phyloP scores from a whole-genome alignment of 1,284 basidiomycete species.

The Coniophora puteana region DNA sequence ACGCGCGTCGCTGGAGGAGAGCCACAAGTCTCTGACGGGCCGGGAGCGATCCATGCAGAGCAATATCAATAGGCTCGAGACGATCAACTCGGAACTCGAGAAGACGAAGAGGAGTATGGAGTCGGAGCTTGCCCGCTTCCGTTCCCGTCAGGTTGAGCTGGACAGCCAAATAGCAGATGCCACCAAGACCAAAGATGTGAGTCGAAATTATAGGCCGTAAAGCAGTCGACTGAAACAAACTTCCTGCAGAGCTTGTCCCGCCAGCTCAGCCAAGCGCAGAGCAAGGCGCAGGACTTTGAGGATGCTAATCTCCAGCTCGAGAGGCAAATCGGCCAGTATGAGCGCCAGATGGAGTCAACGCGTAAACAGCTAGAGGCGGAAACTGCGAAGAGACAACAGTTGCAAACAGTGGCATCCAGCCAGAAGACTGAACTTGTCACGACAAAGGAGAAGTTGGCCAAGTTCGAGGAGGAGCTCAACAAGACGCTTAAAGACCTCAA shows the following conservation, averaged over 20 bases:
- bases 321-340: conserved; percentile 73
- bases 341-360: conserved; percentile 66
- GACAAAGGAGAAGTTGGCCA: conserved; percentile 68
- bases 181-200: conserved; percentile 69
- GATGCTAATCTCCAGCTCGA: conserved; percentile 84
- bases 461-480: conserved; percentile 79
- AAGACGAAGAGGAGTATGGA: conserved; percentile 69
- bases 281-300: conserved; percentile 82
- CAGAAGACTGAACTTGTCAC: conserved; percentile 69
- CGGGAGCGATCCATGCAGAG: conserved; percentile 51
- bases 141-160: conserved; percentile 68
- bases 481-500: conserved; percentile 79
- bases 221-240: neutral
- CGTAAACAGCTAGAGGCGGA: conserved; percentile 72
- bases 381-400: conserved; percentile 62
- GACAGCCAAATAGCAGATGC: conserved; percentile 67
- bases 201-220: conserved; percentile 13
- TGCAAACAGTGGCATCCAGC: conserved; percentile 64
- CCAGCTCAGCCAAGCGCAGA: conserved; percentile 68
- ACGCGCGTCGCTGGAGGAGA: conserved; percentile 50
- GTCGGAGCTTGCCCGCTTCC: conserved; percentile 70
- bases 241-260: conserved; percentile 64
- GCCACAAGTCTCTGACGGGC: conserved; percentile 62
- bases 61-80: conserved; percentile 50
- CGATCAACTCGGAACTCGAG: conserved; percentile 60